Evolutionary conservation across 2,329 filamentous ascomycete genomes (phyloP).

Genomic region (Fusarium neocosmosporiellum): DNA sequence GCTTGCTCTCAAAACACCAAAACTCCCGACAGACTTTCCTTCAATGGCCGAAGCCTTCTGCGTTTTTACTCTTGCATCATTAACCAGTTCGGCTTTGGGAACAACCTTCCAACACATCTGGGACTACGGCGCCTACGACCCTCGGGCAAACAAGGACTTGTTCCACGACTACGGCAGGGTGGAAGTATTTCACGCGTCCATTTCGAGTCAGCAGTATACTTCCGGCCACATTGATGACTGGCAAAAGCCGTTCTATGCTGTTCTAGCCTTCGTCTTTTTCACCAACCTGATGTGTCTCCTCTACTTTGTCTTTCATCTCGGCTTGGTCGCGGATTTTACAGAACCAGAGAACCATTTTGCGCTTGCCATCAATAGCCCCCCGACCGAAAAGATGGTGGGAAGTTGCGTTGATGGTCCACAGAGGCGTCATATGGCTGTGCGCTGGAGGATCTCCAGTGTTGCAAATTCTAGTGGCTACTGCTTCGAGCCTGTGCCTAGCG

Average conservation of each 20-base stretch:
- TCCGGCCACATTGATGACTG: background rate
- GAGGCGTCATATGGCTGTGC: background rate
- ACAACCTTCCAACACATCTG: background rate
- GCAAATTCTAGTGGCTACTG: background rate
- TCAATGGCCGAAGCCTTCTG: background rate
- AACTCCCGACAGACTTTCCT: background rate
- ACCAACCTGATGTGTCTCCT: background rate
- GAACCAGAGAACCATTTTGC: background rate
- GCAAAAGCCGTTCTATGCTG: background rate
- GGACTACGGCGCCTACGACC: background rate
- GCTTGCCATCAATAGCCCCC: background rate
- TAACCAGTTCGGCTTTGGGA: background rate
- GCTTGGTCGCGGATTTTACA: background rate
- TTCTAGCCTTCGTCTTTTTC: background rate
- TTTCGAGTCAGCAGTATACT: background rate
- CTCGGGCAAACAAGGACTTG: background rate
- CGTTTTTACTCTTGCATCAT: background rate
- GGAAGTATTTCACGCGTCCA: background rate
- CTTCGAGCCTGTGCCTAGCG: background rate
- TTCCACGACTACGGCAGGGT: background rate
- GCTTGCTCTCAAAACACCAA: background rate
- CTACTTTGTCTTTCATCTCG: background rate
- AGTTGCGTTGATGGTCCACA: background rate
- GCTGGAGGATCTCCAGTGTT: background rate
- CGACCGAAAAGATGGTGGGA: background rate